Evolutionary conservation across 257 asterid genomes (phyloP), one percentile per base, ranked within the genome.

Genomic region (Nicotiana obtusifolia): DNA sequence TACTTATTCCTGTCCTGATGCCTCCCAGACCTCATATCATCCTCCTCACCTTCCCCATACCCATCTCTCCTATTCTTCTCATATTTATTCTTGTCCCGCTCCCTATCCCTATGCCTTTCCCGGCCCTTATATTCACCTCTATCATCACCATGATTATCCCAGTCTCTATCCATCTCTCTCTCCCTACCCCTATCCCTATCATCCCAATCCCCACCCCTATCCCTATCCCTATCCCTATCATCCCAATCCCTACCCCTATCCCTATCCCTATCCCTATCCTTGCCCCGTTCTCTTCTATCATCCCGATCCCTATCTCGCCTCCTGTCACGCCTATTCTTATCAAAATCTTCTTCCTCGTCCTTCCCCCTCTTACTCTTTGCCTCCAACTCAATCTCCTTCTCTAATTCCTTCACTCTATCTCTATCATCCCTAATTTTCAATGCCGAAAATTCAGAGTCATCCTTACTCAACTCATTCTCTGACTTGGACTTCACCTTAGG

Each of bases 381-480:
- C 80, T 95, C 99, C 83, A 87, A 81, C 77, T 92, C 95, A 8
- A 95, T 89, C 90, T 95, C 98, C 87, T 83, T 91, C 91, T 92
- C 98, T 88, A 95, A 84, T 81, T 93, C 93, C 89, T 86, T 95
- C 81, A 93, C 92, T 86, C 92, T 87, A 82, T 89, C 97, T 80
- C 33, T 93, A 10, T 92, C 85, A 87, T 95, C 98, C 80, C 84
- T 86, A 78, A 95, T 93, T 82, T 85, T 90, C 88, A 93, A 82
- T 49, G 97, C 97, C 1, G 89, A 79, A 83, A 86, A 91, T 4
- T 84, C 86, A 41, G 49, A 41, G 8, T 41, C 49, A 41, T 41
- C 49, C 49, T 41, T 41, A 8, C 11, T 41, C 49, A 41, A 41
- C 33, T 83, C 92, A 75, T 85, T 93, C 79, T 64, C 11, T 24